These are phyloP conservation scores for Prunus davidiana DNA, from an alignment of 306 rosid species.

Conservation along the genomic window DNA sequence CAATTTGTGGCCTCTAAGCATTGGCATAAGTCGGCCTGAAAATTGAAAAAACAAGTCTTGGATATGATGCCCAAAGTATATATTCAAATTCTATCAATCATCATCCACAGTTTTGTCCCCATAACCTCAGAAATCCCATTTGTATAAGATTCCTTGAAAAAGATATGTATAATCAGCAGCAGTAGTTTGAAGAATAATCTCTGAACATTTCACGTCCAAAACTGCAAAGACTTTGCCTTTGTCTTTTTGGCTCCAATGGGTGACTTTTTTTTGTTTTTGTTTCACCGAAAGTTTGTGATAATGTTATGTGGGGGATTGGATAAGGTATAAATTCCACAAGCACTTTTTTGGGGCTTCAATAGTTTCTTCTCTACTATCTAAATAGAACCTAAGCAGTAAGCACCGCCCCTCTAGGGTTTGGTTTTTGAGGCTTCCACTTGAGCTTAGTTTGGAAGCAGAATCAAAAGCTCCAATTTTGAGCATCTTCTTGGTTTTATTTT, in stretches of 20 bases:
- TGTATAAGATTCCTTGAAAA: background rate
- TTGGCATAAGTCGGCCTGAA: background rate
- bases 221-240: background rate
- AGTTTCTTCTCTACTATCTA: conserved; percentile 4
- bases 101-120: background rate
- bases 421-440: background rate
- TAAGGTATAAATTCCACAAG: conserved; percentile 42
- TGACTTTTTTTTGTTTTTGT: background rate
- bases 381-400: conserved; percentile 20
- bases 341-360: background rate
- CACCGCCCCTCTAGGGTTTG: background rate
- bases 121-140: background rate
- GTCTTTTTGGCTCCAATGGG: background rate
- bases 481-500: background rate
- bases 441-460: background rate
- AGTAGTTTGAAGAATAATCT: background rate
- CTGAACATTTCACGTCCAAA: background rate
- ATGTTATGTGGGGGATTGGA: background rate
- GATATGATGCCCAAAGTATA: conserved; percentile 9
- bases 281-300: conserved; percentile 25
- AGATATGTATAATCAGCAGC: background rate
- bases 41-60: background rate
- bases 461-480: background rate
- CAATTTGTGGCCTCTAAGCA: background rate
- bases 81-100: background rate